A percentile compares a stretch with the other conserved stretches of the same genome.
Conservation (phyloP, 2,329 filamentous ascomycete genomes). For the Ustilaginoidea virens region DNA sequence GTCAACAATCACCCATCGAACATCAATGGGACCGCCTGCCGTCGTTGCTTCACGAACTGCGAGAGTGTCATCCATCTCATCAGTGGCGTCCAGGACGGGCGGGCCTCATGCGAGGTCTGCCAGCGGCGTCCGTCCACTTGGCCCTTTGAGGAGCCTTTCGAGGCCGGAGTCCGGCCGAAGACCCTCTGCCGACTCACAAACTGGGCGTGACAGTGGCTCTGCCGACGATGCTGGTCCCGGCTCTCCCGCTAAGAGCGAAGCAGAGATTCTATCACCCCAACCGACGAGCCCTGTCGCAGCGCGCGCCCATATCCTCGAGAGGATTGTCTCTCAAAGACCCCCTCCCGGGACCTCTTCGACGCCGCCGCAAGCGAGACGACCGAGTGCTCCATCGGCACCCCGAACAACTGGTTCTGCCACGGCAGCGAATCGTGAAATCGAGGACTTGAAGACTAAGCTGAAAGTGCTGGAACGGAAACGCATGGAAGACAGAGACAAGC, state of each 20-base stretch:
- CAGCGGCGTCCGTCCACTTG: slow-evolving; percentile 24
- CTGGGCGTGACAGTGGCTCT: slow-evolving; percentile 23
- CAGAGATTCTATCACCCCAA: slow-evolving; percentile 32
- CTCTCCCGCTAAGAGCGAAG: slow-evolving; percentile 36
- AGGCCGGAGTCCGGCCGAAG: slow-evolving; percentile 26
- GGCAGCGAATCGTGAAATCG: slow-evolving; percentile 51
- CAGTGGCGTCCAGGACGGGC: slow-evolving; percentile 18
- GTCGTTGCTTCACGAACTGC: slow-evolving; percentile 27
- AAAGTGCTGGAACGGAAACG: slow-evolving; percentile 78
- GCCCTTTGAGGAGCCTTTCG: slow-evolving; percentile 17
- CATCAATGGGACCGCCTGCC: slow-evolving; percentile 54
- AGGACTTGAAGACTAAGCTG: slow-evolving; percentile 79
- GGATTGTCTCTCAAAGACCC: slow-evolving; percentile 25
- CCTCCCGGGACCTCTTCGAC: slow-evolving; percentile 13
- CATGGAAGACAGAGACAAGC: slow-evolving; percentile 67
- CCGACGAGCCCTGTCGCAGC: slow-evolving; percentile 33
- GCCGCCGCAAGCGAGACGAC: slow-evolving; percentile 16
- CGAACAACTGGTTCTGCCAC: slow-evolving; percentile 31
- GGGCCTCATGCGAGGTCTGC: slow-evolving; percentile 20
- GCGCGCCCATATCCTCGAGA: slow-evolving; percentile 36
- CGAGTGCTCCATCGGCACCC: slow-evolving; percentile 13
- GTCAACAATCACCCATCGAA: slow-evolving; percentile 36
- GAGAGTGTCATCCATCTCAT: slow-evolving; percentile 29
- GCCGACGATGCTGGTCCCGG: slow-evolving; percentile 16
- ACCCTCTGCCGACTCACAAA: slow-evolving; percentile 30